phyloP scores from a whole-genome alignment of 768 basidiomycete species.

The Amanita thiersii region DNA sequence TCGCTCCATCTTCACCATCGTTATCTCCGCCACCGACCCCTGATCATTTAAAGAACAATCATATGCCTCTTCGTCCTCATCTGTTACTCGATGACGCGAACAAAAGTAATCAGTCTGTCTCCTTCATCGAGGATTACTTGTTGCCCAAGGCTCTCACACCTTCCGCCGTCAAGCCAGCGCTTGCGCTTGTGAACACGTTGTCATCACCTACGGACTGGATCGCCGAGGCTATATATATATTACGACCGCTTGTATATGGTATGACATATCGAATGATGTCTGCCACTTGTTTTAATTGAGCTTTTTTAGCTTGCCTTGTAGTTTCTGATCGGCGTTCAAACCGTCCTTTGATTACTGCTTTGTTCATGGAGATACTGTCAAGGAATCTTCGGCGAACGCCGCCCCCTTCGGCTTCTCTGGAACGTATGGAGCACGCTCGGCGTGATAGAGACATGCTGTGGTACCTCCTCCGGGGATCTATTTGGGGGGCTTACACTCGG shows the following conservation, averaged over 20 bases:
- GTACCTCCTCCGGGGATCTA: conserved; percentile 79
- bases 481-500: conserved; percentile 80
- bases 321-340: conserved; percentile 42
- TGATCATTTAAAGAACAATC: conserved; percentile 78
- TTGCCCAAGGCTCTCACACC: conserved; percentile 76
- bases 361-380: conserved; percentile 67
- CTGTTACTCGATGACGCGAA: conserved; percentile 31
- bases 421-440: conserved; percentile 72
- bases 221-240: conserved; percentile 60
- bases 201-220: conserved; percentile 66
- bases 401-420: conserved; percentile 50
- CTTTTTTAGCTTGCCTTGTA: conserved; percentile 29
- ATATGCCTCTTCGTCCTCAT: conserved; percentile 56
- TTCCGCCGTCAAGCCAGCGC: conserved; percentile 62
- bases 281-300: conserved; percentile 9
- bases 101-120: conserved; percentile 23
- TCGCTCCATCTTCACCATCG: conserved; percentile 48
- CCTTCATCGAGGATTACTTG: conserved; percentile 70
- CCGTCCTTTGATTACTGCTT: conserved; percentile 54
- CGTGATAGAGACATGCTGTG: conserved; percentile 77
- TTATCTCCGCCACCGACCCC: conserved; percentile 57
- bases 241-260: conserved; percentile 78
- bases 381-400: conserved; percentile 67
- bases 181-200: conserved; percentile 55
- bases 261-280: conserved; percentile 14